Evolutionary conservation across 495 filamentous ascomycete genomes (phyloP).

Genomic region (Poronia punctata): DNA sequence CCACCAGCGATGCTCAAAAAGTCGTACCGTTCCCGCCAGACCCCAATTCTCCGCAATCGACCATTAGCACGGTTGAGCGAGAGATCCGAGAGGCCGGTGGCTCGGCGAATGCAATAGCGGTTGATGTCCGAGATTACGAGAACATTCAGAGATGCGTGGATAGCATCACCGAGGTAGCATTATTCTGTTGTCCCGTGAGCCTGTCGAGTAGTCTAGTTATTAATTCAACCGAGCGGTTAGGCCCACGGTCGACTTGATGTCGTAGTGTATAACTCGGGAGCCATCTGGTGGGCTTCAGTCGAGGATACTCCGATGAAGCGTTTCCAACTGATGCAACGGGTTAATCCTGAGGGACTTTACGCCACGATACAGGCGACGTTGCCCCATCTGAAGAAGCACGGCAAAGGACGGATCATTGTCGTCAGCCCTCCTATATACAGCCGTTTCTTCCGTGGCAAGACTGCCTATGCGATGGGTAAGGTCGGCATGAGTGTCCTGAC

Average conservation of each 20-base stretch:
- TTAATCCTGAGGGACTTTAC: conserved; percentile 74
- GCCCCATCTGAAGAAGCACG: conserved; percentile 45
- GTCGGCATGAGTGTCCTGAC: conserved; percentile 77
- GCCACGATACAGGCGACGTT: conserved; percentile 58
- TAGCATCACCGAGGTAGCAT: conserved; percentile 47
- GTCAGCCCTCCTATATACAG: conserved; percentile 82
- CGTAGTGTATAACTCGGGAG: conserved; percentile 76
- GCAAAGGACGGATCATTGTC: conserved; percentile 63
- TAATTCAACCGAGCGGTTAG: conserved; percentile 11
- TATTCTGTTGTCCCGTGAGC: neutral
- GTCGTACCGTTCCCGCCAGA: conserved; percentile 64
- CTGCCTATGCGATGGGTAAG: conserved; percentile 82
- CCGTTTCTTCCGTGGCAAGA: conserved; percentile 80
- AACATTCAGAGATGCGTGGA: conserved; percentile 58
- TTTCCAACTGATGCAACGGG: conserved; percentile 74
- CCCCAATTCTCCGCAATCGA: conserved; percentile 72
- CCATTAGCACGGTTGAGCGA: conserved; percentile 74
- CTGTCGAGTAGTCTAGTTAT: neutral
- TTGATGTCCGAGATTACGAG: conserved; percentile 59
- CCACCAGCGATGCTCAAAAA: conserved; percentile 54
- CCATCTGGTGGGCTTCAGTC: conserved; percentile 80
- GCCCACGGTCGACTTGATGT: conserved; percentile 62
- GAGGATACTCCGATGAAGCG: conserved; percentile 67
- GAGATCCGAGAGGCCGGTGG: conserved; percentile 67
- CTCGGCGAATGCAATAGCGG: conserved; percentile 56